A percentile compares a stretch with the other conserved stretches of the same genome.
phyloP scores from a whole-genome alignment of 208 protist genomes.

The Trypanosomatidae sp. region DNA sequence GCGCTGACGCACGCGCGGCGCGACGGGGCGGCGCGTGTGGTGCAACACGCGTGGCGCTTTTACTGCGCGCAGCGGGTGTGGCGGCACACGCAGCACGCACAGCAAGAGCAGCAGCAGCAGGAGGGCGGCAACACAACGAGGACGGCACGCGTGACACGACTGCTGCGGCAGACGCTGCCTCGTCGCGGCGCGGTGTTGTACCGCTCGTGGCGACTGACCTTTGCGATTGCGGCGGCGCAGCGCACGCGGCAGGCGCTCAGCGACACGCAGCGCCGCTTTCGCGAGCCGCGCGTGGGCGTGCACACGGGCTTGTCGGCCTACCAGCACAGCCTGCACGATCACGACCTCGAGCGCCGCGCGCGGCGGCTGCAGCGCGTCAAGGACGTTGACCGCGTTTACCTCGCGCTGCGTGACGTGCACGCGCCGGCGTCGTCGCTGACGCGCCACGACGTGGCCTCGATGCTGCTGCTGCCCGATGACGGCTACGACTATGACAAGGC shows the following conservation, averaged over 20 bases:
- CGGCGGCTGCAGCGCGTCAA: slow-evolving; percentile 35
- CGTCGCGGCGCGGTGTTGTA: no score
- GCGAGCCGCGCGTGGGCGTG: slow-evolving; percentile 16
- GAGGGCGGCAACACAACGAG: background rate
- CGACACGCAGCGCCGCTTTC: slow-evolving; percentile 15
- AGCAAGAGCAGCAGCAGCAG: slow-evolving; percentile 7
- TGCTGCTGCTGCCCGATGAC: slow-evolving; percentile 15
- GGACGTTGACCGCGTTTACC: slow-evolving; percentile 41
- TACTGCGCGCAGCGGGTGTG: no score
- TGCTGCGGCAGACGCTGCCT: no score
- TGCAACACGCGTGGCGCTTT: slow-evolving; percentile 38
- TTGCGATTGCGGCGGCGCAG: slow-evolving; percentile 20
- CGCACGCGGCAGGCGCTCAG: slow-evolving; percentile 25
- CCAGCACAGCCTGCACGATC: slow-evolving; percentile 24
- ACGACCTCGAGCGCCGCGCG: slow-evolving; percentile 14
- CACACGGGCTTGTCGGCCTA: slow-evolving; percentile 26
- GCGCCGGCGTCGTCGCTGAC: slow-evolving; percentile 27
- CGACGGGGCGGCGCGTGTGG: slow-evolving; percentile 24
- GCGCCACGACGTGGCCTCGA: slow-evolving; percentile 30
- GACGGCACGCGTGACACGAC: slow-evolving; percentile 7
- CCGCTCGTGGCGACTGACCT: slow-evolving; percentile 21
- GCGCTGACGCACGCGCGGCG: slow-evolving; percentile 24
- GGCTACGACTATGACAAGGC: slow-evolving; percentile 6
- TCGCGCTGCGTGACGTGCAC: slow-evolving; percentile 21
- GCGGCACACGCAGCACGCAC: no score